These are phyloP conservation scores for Ampelocalamus luodianensis DNA, from an alignment of 176 grass and related monocot genomes.

Conservation along the genomic window DNA sequence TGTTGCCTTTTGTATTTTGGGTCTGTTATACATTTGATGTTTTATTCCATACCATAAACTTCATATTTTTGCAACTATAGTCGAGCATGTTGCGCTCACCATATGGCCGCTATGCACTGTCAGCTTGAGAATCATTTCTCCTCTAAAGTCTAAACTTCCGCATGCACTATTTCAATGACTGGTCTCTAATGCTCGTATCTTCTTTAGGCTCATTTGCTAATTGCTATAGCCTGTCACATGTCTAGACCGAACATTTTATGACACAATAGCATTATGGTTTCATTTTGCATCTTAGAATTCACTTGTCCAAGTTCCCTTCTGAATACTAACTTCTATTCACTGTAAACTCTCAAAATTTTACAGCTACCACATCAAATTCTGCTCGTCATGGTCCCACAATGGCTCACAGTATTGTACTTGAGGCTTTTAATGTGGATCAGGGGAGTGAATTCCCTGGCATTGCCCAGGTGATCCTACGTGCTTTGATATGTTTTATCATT, in stretches of 20 bases:
- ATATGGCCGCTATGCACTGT: slow-evolving; percentile 20
- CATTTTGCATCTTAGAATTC: slow-evolving; percentile 13
- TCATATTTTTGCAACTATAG: slow-evolving; percentile 29
- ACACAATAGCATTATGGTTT: slow-evolving; percentile 16
- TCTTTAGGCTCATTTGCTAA: not conserved
- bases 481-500: slow-evolving; percentile 21
- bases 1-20: not conserved
- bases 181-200: not conserved
- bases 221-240: slow-evolving; percentile 14
- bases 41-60: slow-evolving; percentile 9
- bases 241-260: not conserved
- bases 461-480: slow-evolving; percentile 61
- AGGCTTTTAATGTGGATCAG: slow-evolving; percentile 88
- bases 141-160: not conserved
- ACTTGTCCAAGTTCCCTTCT: slow-evolving; percentile 12
- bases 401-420: slow-evolving; percentile 83
- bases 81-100: not conserved
- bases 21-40: not conserved
- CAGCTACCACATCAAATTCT: slow-evolving; percentile 56
- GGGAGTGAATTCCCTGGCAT: slow-evolving; percentile 64
- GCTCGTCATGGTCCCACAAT: slow-evolving; percentile 52
- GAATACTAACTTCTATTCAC: slow-evolving; percentile 40
- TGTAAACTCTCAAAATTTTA: slow-evolving; percentile 43
- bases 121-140: not conserved
- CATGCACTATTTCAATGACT: slow-evolving; percentile 4